Base-by-base conservation (phyloP, 129 eudicot genomes). In the Chrysanthemum makinoi region DNA sequence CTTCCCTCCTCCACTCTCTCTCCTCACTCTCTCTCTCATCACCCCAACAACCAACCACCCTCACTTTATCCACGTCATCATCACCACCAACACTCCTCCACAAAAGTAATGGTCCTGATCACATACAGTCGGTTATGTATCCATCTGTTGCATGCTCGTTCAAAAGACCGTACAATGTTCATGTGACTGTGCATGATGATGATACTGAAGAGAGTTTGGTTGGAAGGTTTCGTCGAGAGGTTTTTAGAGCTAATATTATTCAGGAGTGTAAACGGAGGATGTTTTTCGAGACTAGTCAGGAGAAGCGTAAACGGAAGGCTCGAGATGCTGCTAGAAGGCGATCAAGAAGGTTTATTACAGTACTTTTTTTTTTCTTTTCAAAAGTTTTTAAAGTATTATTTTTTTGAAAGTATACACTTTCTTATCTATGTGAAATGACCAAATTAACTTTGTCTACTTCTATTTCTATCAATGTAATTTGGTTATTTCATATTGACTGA, bases 291-390 rank as follows among this genome's bases (percentile, higher is more conserved):
- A 72, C 79, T 3, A 80, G 54, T 61, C 89, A 77, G 80, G 96
- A 89, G 72, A 81, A 83, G 61, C 82, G 78, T 2, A 89, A 89
- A 74, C 81, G 91, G 51, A 89, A 82, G 75, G 2, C 64, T 16
- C 91, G 89, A 15, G 91, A 89, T 18, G 96, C 96, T 56, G 81
- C 89, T 14, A 72, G 26, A 69, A 76, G 84, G n/a, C 75, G 83
- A 78, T 80, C 90, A 28, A 80, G 77, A 77, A 82, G 89, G 94
- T 87, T 10, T 14, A 16, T 6, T 22, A n/a, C n/a, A n/a, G n/a
- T 22, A 22, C 24, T 22, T 1, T 22, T 22, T 22, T 22, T 22
- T 26, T 24, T 2, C 1, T 24, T 0, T 24, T 24, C 28, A 24
- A 24, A 1, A 24, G 28, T 26, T 26, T 26, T 26, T n/a, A n/a